Conservation (phyloP, 2,329 filamentous ascomycete genomes). For the Tetracladium maxilliforme region DNA sequence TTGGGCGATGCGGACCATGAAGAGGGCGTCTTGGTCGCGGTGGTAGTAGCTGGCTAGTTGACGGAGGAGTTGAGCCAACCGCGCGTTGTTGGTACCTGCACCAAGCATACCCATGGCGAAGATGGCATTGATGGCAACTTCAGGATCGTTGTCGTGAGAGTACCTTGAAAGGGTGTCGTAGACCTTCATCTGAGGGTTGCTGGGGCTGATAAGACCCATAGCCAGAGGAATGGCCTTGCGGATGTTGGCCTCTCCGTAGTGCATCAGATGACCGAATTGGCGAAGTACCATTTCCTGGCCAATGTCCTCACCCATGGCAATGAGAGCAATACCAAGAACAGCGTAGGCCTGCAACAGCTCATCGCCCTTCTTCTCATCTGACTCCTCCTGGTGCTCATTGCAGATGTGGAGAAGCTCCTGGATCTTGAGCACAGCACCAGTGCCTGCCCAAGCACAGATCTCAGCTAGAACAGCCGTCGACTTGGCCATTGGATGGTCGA, state of each 20-base stretch:
- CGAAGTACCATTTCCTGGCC: slow-evolving; percentile 98
- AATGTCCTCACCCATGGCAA: slow-evolving; percentile 96
- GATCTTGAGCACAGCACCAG: slow-evolving; percentile 90
- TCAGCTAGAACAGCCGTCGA: slow-evolving; percentile 90
- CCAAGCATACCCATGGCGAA: slow-evolving; percentile 97
- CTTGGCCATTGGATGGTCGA: slow-evolving; percentile 93
- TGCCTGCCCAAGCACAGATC: slow-evolving; percentile 96
- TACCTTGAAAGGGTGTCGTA: slow-evolving; percentile 97
- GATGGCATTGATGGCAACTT: slow-evolving; percentile 96
- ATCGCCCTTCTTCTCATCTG: slow-evolving; percentile 87
- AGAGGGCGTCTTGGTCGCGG: slow-evolving; percentile 85
- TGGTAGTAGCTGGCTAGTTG: slow-evolving; percentile 98
- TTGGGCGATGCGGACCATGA: slow-evolving; percentile 98
- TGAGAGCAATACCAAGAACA: slow-evolving; percentile 82
- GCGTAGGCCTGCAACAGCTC: slow-evolving; percentile 93
- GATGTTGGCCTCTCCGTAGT: slow-evolving; percentile 96
- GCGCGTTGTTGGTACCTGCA: slow-evolving; percentile 94
- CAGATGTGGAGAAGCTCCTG: slow-evolving; percentile 96
- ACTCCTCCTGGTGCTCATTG: slow-evolving; percentile 92
- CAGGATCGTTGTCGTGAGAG: slow-evolving; percentile 96
- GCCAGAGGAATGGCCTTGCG: slow-evolving; percentile 89
- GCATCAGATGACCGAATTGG: slow-evolving; percentile 97
- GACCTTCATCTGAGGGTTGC: slow-evolving; percentile 99
- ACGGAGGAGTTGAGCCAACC: slow-evolving; percentile 82
- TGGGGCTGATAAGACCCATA: slow-evolving; percentile 92